Base-by-base conservation (phyloP, 768 basidiomycete genomes). In the Dioszegia hungarica region DNA sequence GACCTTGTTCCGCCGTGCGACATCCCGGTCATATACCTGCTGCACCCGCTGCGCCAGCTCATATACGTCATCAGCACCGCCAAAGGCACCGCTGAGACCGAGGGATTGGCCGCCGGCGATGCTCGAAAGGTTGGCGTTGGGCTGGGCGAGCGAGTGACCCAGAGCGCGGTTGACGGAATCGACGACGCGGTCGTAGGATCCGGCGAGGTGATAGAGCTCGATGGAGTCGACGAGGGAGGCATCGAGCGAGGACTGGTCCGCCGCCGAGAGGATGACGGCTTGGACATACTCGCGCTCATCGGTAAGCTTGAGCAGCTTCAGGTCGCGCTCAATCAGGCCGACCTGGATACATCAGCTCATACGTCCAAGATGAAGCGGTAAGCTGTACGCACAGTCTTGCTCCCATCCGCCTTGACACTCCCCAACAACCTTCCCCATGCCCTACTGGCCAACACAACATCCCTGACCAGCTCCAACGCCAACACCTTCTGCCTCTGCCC, bases 191-290 rank as follows among this genome's bases (percentile, higher is more conserved):
- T 82, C 78, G 72, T 92, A 91, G 61, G 93, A 88, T 31, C 89
- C 89, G 0, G 93, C 93, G 34, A 97, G 84, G 77, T 97, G 93
- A 79, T 91, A 97, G 40, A 99, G 79, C 72, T 92, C 90, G 79
- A 98, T 91, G 2, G 92, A 91, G 73, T 97, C 91, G 1, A 86
- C 81, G 36, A 89, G 73, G 29, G 88, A 86, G 67, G 90, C 86
- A 67, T 91, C 91, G 52, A 87, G 82, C 68, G 90, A 85, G 1
- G 88, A 87, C 61, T 89, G 82, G 28, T 82, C 82, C 0, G 94
- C 94, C 0, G 93, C 90, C 5, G 84, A 83, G 58, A 86, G 79
- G 47, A 97, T 86, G 54, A 99, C 89, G 22, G 87, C 81, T 24
- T 85, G 84, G 57, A 91, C 85, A 79, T 87, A 92, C 46, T 86